Evolutionary conservation across 345 rosid genomes (phyloP), one percentile per base, ranked within the genome.

Genomic region (Rhizophora apiculata): DNA sequence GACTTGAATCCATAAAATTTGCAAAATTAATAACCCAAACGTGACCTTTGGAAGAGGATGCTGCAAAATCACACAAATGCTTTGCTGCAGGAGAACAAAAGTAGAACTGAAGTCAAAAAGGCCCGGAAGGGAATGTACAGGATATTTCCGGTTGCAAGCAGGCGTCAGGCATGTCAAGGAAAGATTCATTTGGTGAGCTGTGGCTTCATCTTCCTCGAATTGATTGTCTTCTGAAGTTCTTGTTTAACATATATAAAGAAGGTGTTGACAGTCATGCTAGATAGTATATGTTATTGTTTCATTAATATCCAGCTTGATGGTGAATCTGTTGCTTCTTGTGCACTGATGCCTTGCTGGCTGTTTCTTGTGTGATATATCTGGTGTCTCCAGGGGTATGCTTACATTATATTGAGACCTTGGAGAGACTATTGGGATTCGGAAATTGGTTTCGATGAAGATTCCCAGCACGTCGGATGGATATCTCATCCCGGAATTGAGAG

Each of bases 151-250:
- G 88, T 63, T 74, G 85, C 85, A 87, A 79, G 81, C 86, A 68
- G 65, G 72, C 78, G 10, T 67, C 80, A 20, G 95, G 94, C 67
- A 92, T 96, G 96, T 84, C 87, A 2, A 88, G 97, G 81, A 91
- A 82, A 80, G 97, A 91, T 71, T 91, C 98, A 2, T 88, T 85
- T 57, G 79, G 93, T 54, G 98, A 91, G 31, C 76, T 91, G 79
- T 84, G 90, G 70, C 85, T 89, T 66, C 93, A 91, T 72, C 96
- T 91, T 9, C 98, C 98, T 63, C 77, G 96, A 72, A 91, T 94
- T 32, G 77, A 96, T 19, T 94, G 96, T 70, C 88, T 89, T 34
- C 97, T 97, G 1, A 89, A 91, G 78, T 88, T 91, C 91, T 77
- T 92, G 82, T 86, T 90, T 61, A 82, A 92, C 86, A 96, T 92